phyloP scores from a whole-genome alignment of 257 asterid genomes.

The Ajuga chamaepitys region DNA sequence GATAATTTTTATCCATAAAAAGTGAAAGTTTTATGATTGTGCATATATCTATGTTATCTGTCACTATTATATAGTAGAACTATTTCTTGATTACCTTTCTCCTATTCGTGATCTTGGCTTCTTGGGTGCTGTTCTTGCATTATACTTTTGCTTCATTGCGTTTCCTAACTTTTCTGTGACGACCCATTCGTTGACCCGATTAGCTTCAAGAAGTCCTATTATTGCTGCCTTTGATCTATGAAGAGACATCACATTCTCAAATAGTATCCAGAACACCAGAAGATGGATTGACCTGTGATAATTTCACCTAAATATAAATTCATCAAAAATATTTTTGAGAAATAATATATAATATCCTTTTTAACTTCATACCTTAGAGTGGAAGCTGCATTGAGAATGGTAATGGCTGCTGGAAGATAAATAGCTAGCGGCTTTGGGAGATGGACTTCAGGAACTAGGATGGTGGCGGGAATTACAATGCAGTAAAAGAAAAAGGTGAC shows the following conservation, averaged over 20 bases:
- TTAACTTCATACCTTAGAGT: slow-evolving; percentile 53
- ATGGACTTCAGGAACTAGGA: slow-evolving; percentile 70
- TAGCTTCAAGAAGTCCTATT: slow-evolving; percentile 77
- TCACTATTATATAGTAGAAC: not conserved
- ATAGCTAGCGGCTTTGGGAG: slow-evolving; percentile 74
- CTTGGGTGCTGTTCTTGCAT: slow-evolving; percentile 27
- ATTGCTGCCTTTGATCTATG: slow-evolving; percentile 87
- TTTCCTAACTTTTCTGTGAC: slow-evolving; percentile 91
- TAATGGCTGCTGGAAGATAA: slow-evolving; percentile 81
- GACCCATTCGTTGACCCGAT: slow-evolving; percentile 76
- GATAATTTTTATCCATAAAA: not conserved
- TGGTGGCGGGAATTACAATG: slow-evolving; percentile 72
- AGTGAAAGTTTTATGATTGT: not conserved
- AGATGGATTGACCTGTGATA: slow-evolving; percentile 61
- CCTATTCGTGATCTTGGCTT: slow-evolving; percentile 43
- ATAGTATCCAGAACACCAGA: slow-evolving; percentile 74
- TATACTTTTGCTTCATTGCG: slow-evolving; percentile 42
- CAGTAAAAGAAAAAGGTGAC: slow-evolving; percentile 92
- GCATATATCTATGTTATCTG: not conserved
- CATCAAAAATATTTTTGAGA: not conserved
- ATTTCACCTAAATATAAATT: slow-evolving; percentile 8
- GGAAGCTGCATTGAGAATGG: slow-evolving; percentile 71
- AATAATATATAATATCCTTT: slow-evolving; percentile 13
- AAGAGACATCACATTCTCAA: slow-evolving; percentile 87
- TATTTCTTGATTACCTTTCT: slow-evolving; percentile 43